Base-by-base conservation (phyloP, 1,284 basidiomycete species). In the Agaricales sp. region DNA sequence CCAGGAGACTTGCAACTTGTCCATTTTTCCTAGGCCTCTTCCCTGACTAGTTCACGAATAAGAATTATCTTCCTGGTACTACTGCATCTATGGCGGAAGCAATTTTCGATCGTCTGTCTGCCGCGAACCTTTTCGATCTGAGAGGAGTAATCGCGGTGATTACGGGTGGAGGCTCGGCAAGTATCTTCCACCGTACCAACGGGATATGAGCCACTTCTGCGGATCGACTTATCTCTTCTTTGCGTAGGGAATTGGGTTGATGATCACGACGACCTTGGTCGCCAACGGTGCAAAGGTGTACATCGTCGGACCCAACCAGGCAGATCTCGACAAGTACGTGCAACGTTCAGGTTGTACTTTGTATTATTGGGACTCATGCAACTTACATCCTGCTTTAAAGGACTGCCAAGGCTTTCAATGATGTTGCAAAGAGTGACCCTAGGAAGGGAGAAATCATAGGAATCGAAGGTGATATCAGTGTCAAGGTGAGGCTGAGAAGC, bases 271-370 rank as follows among this genome's bases (percentile, higher is more conserved):
- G 3, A 69, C 72, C 1, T 57, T 76, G 3, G 56, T 73, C n/a
- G 67, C 71, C 1, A 77, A 77, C 48, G 73, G 73, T 3, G 73
- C 73, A 1, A 70, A 63, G 0, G 73, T 75, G 1, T 75, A 72
- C 48, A 71, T 74, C 48, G 66, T 74, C 30, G 73, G 73, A 1
- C 70, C 66, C 1, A 64, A 63, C 12, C 71, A 74, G 53, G 62
- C 55, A 12, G 67, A 69, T n/a, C 59, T 77, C 3, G 70, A 75
- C 44, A 57, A 57, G 65, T 65, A 23, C 30, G 51, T 38, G 25
- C 24, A 25, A 8, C 48, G 12, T 14, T 22, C 13, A 23, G 2
- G 12, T n/a, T 18, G 26, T 12, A 35, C 18, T 26, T 3, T 18
- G 8, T 2, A 6, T 37, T 45, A n/a, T n/a, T n/a, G 2, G 22